These are phyloP conservation scores for Chalciporus pseudorubinellus DNA, from an alignment of 768 basidiomycete species.

Conservation along the genomic window DNA sequence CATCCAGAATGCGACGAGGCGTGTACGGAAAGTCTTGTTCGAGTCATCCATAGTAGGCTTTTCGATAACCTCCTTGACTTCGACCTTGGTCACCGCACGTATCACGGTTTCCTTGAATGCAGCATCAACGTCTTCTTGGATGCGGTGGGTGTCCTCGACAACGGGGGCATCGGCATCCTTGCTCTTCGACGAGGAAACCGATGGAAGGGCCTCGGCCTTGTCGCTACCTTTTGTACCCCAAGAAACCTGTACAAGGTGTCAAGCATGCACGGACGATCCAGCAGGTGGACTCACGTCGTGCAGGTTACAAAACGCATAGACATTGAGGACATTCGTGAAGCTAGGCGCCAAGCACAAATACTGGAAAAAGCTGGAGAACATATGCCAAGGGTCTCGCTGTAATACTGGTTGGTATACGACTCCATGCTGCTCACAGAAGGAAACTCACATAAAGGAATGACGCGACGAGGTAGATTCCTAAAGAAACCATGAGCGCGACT, in stretches of 20 bases:
- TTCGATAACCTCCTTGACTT: constrained; percentile 62
- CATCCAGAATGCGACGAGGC: constrained; percentile 84
- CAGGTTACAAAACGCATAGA: constrained; percentile 96
- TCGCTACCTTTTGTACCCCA: constrained; percentile 97
- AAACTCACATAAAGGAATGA: constrained; percentile 80
- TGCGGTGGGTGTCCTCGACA: constrained; percentile 81
- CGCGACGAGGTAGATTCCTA: constrained; percentile 77
- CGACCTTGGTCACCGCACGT: constrained; percentile 76
- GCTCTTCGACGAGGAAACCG: constrained; percentile 79
- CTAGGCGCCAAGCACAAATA: constrained; percentile 88
- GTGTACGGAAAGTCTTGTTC: constrained; percentile 91
- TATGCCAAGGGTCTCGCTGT: constrained; percentile 95
- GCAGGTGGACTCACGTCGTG: constrained; percentile 61
- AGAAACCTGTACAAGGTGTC: constrained; percentile 51
- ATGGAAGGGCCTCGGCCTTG: constrained; percentile 89
- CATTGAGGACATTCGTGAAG: constrained; percentile 93
- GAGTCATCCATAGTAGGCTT: constrained; percentile 85
- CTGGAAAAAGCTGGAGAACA: constrained; percentile 92
- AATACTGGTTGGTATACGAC: constrained; percentile 6
- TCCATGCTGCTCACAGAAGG: background rate
- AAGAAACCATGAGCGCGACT: constrained; percentile 9
- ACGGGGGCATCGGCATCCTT: constrained; percentile 73
- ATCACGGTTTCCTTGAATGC: constrained; percentile 91
- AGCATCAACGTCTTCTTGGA: constrained; percentile 86
- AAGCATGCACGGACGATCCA: background rate